phyloP scores from a whole-genome alignment of 129 eudicot species.

The Helichrysum umbraculigerum region DNA sequence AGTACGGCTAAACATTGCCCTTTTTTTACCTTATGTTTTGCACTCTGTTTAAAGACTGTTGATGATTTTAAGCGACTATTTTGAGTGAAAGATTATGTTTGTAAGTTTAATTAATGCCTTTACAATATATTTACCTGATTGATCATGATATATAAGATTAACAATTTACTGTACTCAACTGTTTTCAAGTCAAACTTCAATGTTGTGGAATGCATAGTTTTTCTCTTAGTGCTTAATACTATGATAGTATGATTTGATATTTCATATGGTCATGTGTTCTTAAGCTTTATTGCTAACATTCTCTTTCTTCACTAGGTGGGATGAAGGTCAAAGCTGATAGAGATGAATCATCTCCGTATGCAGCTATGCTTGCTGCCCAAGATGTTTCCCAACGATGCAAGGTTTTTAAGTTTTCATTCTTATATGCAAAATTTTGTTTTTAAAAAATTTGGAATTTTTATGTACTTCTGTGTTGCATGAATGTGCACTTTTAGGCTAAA shows the following conservation, averaged over 20 bases:
- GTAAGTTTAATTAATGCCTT: too few relatives aligned
- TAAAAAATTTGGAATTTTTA: too few relatives aligned
- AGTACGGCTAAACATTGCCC: not conserved
- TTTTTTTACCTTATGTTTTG: not conserved
- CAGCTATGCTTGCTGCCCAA: conserved; percentile 60
- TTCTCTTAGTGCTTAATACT: not conserved
- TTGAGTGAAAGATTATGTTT: not conserved
- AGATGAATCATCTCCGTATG: conserved; percentile 48
- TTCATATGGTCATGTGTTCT: not conserved
- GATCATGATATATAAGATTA: not conserved
- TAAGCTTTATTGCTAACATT: not conserved
- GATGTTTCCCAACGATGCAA: conserved; percentile 53
- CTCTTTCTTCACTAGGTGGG: conserved; percentile 32
- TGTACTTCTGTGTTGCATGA: too few relatives aligned
- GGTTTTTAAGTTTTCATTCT: conserved; percentile 1
- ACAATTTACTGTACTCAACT: too few relatives aligned
- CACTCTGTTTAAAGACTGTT: not conserved
- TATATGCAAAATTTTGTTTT: not conserved
- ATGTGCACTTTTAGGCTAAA: not conserved
- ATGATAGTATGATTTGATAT: not conserved
- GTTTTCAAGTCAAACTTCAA: not conserved
- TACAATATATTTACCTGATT: not conserved
- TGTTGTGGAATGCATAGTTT: not conserved
- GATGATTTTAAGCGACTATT: too few relatives aligned
- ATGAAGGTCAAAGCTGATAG: conserved; percentile 56